Conservation (phyloP, 202 grass and related monocot genomes). For the Carex sylvatica region DNA sequence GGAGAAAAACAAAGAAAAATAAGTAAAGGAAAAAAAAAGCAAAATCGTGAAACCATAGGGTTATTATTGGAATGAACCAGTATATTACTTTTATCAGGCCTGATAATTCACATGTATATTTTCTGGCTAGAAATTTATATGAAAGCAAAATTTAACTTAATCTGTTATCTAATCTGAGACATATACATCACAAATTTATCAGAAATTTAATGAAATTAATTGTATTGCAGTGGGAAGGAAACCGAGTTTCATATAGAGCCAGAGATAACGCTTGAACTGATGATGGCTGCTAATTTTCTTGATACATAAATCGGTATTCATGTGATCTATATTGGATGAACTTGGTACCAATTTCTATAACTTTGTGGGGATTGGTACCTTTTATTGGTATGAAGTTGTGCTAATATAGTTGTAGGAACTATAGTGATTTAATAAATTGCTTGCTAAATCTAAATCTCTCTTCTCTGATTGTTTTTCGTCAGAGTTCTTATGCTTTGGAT, state of each 20-base stretch:
- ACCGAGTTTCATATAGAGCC: slow-evolving; percentile 76
- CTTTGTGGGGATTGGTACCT: slow-evolving; percentile 7
- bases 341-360: slow-evolving; percentile 17
- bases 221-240: slow-evolving; percentile 66
- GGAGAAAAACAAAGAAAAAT: background rate
- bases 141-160: background rate
- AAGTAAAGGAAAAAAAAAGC: background rate
- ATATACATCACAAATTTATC: background rate
- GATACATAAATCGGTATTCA: slow-evolving; percentile 39
- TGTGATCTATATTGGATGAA: background rate
- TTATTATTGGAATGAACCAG: background rate
- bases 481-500: background rate
- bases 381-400: background rate
- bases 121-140: background rate
- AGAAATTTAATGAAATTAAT: slow-evolving; percentile 8
- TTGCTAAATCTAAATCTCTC: background rate
- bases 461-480: background rate
- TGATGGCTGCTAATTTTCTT: slow-evolving; percentile 95
- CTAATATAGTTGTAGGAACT: background rate
- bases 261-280: slow-evolving; percentile 77
- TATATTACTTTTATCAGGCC: background rate
- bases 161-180: background rate
- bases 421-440: slow-evolving; percentile 4
- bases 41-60: background rate
- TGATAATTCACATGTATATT: background rate